These are phyloP conservation scores for Debaryomyces tyrocola DNA, from an alignment of 805 yeast genomes.

Conservation along the genomic window DNA sequence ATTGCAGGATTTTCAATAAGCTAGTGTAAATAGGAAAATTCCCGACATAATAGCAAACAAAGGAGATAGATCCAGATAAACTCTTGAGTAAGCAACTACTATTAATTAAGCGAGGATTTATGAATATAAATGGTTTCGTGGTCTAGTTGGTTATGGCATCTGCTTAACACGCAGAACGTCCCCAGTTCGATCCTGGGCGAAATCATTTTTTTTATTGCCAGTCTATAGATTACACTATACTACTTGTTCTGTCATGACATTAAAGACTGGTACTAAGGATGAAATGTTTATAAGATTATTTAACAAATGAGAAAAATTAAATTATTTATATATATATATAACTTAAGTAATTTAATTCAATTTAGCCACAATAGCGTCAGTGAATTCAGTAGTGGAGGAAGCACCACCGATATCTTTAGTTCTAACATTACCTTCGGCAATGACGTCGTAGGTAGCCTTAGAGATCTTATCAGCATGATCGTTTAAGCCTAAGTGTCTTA, in stretches of 20 bases:
- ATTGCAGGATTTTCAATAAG: no score
- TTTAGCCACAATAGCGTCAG: constrained; percentile 82
- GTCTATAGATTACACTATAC: neutral
- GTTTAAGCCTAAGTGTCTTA: constrained; percentile 92
- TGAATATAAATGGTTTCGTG: constrained; percentile 43
- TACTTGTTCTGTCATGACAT: no score
- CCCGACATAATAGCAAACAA: no score
- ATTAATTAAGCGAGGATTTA: no score
- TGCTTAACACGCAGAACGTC: constrained; percentile 99
- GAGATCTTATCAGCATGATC: constrained; percentile 83
- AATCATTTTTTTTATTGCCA: constrained; percentile 61
- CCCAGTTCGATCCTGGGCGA: constrained; percentile 99
- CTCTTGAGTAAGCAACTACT: no score
- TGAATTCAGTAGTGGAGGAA: constrained; percentile 89
- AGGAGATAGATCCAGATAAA: no score
- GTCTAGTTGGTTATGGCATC: constrained; percentile 99
- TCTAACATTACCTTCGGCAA: constrained; percentile 81
- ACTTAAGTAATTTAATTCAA: constrained; percentile 36
- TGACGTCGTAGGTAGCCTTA: constrained; percentile 83
- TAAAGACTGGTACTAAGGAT: no score
- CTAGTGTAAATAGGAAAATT: no score
- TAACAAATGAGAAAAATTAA: neutral
- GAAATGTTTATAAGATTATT: neutral
- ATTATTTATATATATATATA: neutral
- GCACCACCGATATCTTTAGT: constrained; percentile 93